A percentile compares a stretch with the other conserved stretches of the same genome.
Conservation (phyloP, 768 basidiomycete species). For the Amanita phalloides region DNA sequence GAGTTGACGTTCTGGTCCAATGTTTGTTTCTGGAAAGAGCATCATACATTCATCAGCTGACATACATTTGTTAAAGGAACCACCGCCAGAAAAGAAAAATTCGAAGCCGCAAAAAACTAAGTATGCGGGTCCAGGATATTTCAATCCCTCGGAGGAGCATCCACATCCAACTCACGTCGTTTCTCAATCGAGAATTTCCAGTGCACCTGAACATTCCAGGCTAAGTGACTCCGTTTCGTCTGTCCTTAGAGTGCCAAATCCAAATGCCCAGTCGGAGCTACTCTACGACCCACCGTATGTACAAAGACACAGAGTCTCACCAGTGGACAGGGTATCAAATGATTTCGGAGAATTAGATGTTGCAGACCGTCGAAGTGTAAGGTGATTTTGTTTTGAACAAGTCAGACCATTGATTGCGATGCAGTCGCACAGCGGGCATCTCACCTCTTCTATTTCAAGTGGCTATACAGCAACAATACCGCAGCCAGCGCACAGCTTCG, state of each 20-base stretch:
- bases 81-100: slow-evolving; percentile 62
- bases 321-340: slow-evolving; percentile 45
- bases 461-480: slow-evolving; percentile 21
- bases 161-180: slow-evolving; percentile 9
- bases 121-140: slow-evolving; percentile 74
- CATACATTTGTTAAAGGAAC: slow-evolving; percentile 38
- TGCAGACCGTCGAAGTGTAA: slow-evolving; percentile 30
- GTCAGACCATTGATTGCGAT: neutral
- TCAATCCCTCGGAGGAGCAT: slow-evolving; percentile 41
- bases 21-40: slow-evolving; percentile 32
- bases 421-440: slow-evolving; percentile 13
- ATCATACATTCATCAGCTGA: slow-evolving; percentile 1
- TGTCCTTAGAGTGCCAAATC: slow-evolving; percentile 50
- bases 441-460: slow-evolving; percentile 23
- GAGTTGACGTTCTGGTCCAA: slow-evolving; percentile 98
- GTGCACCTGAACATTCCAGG: slow-evolving; percentile 25
- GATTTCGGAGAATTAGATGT: slow-evolving; percentile 62
- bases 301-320: slow-evolving; percentile 28
- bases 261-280: slow-evolving; percentile 43
- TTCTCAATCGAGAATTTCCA: neutral
- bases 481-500: slow-evolving; percentile 26
- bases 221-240: slow-evolving; percentile 46
- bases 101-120: slow-evolving; percentile 39
- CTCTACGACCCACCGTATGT: slow-evolving; percentile 73
- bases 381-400: neutral